Base-by-base conservation (phyloP, 2,329 filamentous ascomycete genomes). In the Gaeumannomyces sp. region DNA sequence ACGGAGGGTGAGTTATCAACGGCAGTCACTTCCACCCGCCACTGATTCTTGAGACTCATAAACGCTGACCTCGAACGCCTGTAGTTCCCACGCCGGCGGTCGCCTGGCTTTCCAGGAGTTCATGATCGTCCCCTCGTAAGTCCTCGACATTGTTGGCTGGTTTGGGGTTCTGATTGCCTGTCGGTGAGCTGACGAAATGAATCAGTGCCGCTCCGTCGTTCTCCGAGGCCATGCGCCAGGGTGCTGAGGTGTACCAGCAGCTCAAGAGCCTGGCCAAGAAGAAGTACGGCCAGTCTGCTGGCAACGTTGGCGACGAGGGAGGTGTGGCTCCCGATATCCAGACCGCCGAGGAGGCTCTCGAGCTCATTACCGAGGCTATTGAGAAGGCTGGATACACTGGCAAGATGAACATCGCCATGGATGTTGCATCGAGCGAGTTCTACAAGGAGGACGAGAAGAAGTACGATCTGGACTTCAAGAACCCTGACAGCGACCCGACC, bases 381-480 rank as follows among this genome's bases (percentile, higher is more conserved):
- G 92, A 97, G 82, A 82, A 93, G 82, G 91, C 94, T 71, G 95
- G 95, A 72, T 98, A 99, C 86, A 93, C 90, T 66, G 95, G 94
- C 80, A 85, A 95, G 86, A 89, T 99, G 79, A 92, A 96, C 80
- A 99, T 99, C 74, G 95, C 95, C 78, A 96, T 99, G 93, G 95
- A 99, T 76, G 94, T 98, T 77, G 95, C 95, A 71, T 97, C 95
- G 70, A 96, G 91, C 85, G 95, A 99, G 81, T 99, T 99, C 87
- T 99, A 99, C 90, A 98, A 98, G 85, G 80, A 84, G 74, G 92
- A 95, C 63, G 94, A 83, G 78, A 97, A 98, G 91, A 98, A 98
- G 87, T 99, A 99, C 87, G 95, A 99, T 78, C 87, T 99, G 70
- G 95, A 98, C 89, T 99, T 98, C 92, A 98, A 99, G 92, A 99